These are phyloP conservation scores for Monilinia aucupariae DNA, from an alignment of 2,329 filamentous ascomycete species.

Conservation along the genomic window DNA sequence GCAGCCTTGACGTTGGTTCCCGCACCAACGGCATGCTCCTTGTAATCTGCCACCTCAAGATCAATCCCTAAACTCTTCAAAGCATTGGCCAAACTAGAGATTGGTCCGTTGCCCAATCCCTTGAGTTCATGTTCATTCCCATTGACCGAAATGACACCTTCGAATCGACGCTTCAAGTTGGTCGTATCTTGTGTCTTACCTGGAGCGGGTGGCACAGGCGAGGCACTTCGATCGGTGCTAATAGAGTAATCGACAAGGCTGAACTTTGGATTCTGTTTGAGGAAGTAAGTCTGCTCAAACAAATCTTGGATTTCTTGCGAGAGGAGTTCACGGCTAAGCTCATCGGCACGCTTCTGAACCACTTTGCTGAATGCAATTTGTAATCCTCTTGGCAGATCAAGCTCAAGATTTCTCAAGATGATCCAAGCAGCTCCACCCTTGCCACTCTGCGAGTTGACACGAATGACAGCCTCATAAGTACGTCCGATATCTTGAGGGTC, in stretches of 20 bases:
- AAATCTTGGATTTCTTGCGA: slow-evolving; percentile 77
- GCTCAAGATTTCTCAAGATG: slow-evolving; percentile 79
- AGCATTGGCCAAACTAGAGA: slow-evolving; percentile 81
- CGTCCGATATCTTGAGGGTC: slow-evolving; percentile 91
- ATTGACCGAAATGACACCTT: slow-evolving; percentile 78
- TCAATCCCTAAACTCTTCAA: slow-evolving; percentile 74
- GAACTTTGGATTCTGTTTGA: slow-evolving; percentile 79
- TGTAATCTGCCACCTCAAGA: slow-evolving; percentile 89
- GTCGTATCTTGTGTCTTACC: slow-evolving; percentile 72
- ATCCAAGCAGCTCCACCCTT: slow-evolving; percentile 96
- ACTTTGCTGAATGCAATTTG: slow-evolving; percentile 80
- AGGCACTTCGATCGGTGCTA: slow-evolving; percentile 71
- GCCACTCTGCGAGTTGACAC: slow-evolving; percentile 93
- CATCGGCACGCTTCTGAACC: slow-evolving; percentile 77
- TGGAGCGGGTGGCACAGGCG: slow-evolving; percentile 60
- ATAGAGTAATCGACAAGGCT: slow-evolving; percentile 88
- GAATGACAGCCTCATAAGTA: slow-evolving; percentile 96
- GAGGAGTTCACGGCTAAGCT: slow-evolving; percentile 75
- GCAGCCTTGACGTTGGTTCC: slow-evolving; percentile 86
- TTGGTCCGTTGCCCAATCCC: slow-evolving; percentile 82
- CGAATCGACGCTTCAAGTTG: slow-evolving; percentile 75
- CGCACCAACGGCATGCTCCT: slow-evolving; percentile 85
- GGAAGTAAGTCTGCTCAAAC: slow-evolving; percentile 85
- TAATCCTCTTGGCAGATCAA: slow-evolving; percentile 87
- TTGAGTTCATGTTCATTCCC: slow-evolving; percentile 71